Conservation (phyloP, 768 basidiomycete genomes). For the Multifurca ochricompacta region DNA sequence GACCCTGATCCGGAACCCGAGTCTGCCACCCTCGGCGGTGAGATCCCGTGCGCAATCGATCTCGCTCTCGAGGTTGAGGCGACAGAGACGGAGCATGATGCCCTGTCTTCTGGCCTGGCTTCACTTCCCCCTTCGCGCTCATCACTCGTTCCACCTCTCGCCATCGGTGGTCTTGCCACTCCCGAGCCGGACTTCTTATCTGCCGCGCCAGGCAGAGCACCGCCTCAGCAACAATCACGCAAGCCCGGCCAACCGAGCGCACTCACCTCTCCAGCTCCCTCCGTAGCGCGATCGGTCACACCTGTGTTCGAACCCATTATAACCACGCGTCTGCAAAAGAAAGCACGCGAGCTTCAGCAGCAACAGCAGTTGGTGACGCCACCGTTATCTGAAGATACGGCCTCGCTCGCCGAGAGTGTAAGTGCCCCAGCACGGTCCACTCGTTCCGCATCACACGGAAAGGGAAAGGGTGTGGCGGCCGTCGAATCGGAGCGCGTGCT, state of each 20-base stretch:
- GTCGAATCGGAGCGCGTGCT: conserved; percentile 11
- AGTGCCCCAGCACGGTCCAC: conserved; percentile 23
- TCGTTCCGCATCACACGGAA: conserved; percentile 23
- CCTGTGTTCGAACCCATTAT: conserved; percentile 45
- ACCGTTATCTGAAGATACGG: conserved; percentile 39
- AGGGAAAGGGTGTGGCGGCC: conserved; percentile 2
- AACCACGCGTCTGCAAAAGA: conserved; percentile 47
- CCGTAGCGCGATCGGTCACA: conserved; percentile 24
- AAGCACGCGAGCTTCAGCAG: conserved; percentile 30
- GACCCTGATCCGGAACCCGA: conserved; percentile 38
- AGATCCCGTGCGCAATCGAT: conserved; percentile 4
- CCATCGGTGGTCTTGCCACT: conserved; percentile 9
- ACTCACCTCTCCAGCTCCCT: conserved; percentile 24
- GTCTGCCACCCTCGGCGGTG: neutral
- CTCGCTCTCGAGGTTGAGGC: conserved; percentile 12
- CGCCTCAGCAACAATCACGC: conserved; percentile 6
- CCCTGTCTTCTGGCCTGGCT: neutral
- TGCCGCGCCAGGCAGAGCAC: conserved; percentile 7
- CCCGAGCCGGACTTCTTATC: conserved; percentile 9
- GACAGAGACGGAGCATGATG: conserved; percentile 14
- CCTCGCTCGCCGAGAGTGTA: conserved; percentile 28
- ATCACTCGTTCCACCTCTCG: conserved; percentile 6
- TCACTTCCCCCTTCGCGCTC: conserved; percentile 13
- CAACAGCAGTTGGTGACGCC: conserved; percentile 40
- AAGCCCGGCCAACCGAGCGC: conserved; percentile 7